These are phyloP conservation scores for Pestalotiopsis sp. DNA, from an alignment of 2,329 filamentous ascomycete species.

Conservation along the genomic window DNA sequence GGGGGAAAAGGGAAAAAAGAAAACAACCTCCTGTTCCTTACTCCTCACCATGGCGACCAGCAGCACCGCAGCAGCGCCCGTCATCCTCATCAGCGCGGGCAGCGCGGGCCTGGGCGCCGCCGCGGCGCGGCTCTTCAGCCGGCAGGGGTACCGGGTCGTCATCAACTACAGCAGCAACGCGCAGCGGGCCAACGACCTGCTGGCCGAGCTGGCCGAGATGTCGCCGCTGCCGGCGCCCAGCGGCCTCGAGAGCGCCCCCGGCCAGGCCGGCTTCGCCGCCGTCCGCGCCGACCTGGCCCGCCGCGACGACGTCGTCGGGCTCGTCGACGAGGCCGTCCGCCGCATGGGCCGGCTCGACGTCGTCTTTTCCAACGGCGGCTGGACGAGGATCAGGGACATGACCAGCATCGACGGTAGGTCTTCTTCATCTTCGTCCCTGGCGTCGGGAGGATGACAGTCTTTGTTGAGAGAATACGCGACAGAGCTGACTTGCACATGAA, in stretches of 20 bases:
- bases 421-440: too few species aligned
- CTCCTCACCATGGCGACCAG: slow-evolving; percentile 25
- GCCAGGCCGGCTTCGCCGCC: slow-evolving; percentile 51
- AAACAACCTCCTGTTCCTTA: too few species aligned
- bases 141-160: slow-evolving; percentile 68
- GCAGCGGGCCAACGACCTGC: slow-evolving; percentile 60
- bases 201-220: slow-evolving; percentile 53
- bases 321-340: slow-evolving; percentile 61
- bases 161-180: slow-evolving; percentile 73
- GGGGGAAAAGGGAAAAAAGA: too few species aligned
- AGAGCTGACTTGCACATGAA: background rate
- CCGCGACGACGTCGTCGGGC: slow-evolving; percentile 57
- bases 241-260: background rate
- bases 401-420: slow-evolving; percentile 13
- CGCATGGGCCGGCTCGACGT: slow-evolving; percentile 74
- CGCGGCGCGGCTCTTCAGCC: slow-evolving; percentile 67
- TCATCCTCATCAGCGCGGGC: slow-evolving; percentile 52
- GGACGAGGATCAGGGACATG: slow-evolving; percentile 43
- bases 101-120: slow-evolving; percentile 72
- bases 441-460: too few species aligned
- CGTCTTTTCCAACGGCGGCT: slow-evolving; percentile 74
- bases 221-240: slow-evolving; percentile 36
- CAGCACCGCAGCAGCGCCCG: slow-evolving; percentile 24
- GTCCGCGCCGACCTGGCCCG: slow-evolving; percentile 70
- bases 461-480: too few species aligned